phyloP scores from a whole-genome alignment of 2,329 filamentous ascomycete species.

The Aaosphaeria arxii region DNA sequence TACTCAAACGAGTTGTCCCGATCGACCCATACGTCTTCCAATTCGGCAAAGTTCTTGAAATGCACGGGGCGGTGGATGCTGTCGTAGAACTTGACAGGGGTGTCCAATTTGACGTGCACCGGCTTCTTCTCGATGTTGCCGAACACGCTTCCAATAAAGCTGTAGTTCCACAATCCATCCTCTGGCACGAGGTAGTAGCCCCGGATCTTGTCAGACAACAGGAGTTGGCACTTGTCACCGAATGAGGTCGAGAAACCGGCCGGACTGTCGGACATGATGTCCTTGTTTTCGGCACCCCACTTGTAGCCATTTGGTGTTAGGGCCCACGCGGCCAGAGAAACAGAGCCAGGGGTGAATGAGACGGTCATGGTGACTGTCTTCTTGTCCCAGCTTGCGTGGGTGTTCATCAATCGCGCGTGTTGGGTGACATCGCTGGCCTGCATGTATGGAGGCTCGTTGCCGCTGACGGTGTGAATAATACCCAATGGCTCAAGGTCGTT shows the following conservation, averaged over 20 bases:
- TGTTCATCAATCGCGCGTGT: slow-evolving; percentile 84
- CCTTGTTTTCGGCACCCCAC: slow-evolving; percentile 96
- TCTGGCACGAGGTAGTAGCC: slow-evolving; percentile 97
- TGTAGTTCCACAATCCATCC: slow-evolving; percentile 91
- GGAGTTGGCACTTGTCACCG: slow-evolving; percentile 91
- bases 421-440: slow-evolving; percentile 91
- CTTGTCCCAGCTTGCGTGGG: slow-evolving; percentile 77
- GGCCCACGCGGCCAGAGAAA: slow-evolving; percentile 90
- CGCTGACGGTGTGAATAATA: slow-evolving; percentile 91
- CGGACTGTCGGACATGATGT: slow-evolving; percentile 86
- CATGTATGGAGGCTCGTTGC: slow-evolving; percentile 96
- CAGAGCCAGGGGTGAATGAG: slow-evolving; percentile 93
- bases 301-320: slow-evolving; percentile 90
- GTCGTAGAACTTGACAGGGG: slow-evolving; percentile 83
- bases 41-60: slow-evolving; percentile 95
- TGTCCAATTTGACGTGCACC: slow-evolving; percentile 90
- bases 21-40: slow-evolving; percentile 97
- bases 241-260: slow-evolving; percentile 89
- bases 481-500: slow-evolving; percentile 84
- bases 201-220: slow-evolving; percentile 88
- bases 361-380: slow-evolving; percentile 94
- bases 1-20: slow-evolving; percentile 90
- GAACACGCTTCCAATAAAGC: slow-evolving; percentile 92
- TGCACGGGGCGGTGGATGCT: slow-evolving; percentile 89
- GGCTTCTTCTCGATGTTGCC: slow-evolving; percentile 85